Conservation (phyloP, 331 rosid genomes). For the Telfairia occidentalis region DNA sequence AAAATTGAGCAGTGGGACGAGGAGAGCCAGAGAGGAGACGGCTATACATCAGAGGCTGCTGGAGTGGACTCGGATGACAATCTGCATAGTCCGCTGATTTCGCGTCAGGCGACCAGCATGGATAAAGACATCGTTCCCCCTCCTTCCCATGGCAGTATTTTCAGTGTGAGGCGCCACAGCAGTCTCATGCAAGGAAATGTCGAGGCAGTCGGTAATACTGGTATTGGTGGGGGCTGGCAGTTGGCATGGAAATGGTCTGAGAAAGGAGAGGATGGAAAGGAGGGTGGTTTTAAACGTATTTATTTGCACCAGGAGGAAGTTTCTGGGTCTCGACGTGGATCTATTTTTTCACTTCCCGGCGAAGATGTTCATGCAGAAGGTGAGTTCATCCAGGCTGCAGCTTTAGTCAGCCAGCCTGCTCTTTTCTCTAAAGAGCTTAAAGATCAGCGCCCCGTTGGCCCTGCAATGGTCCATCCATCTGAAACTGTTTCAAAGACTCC, state of each 20-base stretch:
- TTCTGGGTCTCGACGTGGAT: slow-evolving; percentile 63
- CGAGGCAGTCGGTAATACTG: slow-evolving; percentile 60
- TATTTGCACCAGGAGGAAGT: slow-evolving; percentile 70
- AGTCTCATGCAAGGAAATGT: slow-evolving; percentile 73
- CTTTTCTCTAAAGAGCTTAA: slow-evolving; percentile 55
- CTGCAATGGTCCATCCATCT: slow-evolving; percentile 89
- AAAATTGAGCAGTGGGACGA: slow-evolving; percentile 76
- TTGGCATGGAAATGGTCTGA: slow-evolving; percentile 95
- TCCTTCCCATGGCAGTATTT: slow-evolving; percentile 55
- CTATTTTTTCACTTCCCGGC: slow-evolving; percentile 63
- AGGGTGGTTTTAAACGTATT: slow-evolving; percentile 71
- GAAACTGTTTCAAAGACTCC: slow-evolving; percentile 56
- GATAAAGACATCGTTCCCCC: slow-evolving; percentile 67
- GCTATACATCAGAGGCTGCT: slow-evolving; percentile 43
- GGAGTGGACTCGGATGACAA: slow-evolving; percentile 74
- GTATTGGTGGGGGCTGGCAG: slow-evolving; percentile 96
- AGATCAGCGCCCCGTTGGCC: slow-evolving; percentile 57
- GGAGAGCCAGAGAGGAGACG: slow-evolving; percentile 81
- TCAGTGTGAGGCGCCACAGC: slow-evolving; percentile 66
- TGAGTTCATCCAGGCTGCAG: slow-evolving; percentile 77
- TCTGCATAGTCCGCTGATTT: slow-evolving; percentile 75
- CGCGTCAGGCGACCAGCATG: slow-evolving; percentile 75
- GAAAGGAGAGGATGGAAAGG: slow-evolving; percentile 52
- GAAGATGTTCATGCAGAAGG: slow-evolving; percentile 42
- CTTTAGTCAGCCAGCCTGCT: slow-evolving; percentile 87